These are phyloP conservation scores for Thielaviopsis ethacetica DNA, from an alignment of 2,329 filamentous ascomycete species.

Conservation along the genomic window DNA sequence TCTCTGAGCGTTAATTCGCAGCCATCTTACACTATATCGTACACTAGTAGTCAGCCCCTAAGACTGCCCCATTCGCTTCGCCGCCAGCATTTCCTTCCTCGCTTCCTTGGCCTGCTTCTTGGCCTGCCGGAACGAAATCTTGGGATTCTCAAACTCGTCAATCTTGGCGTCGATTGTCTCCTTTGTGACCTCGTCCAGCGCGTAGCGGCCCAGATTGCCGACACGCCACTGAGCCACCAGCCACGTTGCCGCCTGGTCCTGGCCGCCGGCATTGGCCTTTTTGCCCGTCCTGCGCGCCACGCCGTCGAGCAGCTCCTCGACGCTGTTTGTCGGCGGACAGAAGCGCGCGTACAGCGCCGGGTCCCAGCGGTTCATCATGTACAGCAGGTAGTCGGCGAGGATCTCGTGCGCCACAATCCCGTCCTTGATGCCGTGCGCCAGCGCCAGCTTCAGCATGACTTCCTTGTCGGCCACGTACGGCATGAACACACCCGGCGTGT, in stretches of 20 bases:
- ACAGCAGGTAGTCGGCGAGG: conserved; percentile 82
- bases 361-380: conserved; percentile 55
- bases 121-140: conserved; percentile 50
- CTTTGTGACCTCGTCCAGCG: conserved; percentile 59
- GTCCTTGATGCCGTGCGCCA: conserved; percentile 83
- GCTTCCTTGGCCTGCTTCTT: conserved; percentile 48
- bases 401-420: conserved; percentile 62
- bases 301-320: conserved; percentile 52
- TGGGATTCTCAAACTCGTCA: conserved; percentile 28
- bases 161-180: conserved; percentile 36
- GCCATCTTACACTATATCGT: too few species aligned
- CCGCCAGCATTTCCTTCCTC: conserved; percentile 23
- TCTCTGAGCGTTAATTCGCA: too few species aligned
- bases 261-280: conserved; percentile 51
- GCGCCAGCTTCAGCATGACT: conserved; percentile 86
- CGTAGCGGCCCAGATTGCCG: conserved; percentile 59
- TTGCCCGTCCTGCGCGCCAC: conserved; percentile 63
- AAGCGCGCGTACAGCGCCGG: conserved; percentile 46
- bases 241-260: conserved; percentile 60
- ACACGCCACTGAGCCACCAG: conserved; percentile 68
- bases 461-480: conserved; percentile 76
- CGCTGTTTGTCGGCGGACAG: conserved; percentile 64
- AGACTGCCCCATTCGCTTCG: conserved; percentile 8
- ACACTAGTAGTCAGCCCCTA: not conserved
- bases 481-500: conserved; percentile 90